Base-by-base conservation (phyloP, 768 basidiomycete species). In the Termitomyces sp. region DNA sequence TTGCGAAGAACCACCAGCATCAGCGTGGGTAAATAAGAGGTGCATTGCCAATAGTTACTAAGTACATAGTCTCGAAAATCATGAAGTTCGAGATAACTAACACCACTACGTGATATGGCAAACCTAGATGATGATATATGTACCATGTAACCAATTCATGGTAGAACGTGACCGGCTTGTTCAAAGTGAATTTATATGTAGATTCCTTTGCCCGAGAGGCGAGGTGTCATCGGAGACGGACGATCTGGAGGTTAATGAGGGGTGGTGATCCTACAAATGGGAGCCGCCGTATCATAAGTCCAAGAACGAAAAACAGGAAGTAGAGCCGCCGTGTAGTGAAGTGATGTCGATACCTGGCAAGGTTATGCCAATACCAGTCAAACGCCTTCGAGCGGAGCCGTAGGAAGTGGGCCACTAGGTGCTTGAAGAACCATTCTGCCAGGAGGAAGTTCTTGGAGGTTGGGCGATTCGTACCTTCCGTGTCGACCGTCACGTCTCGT, bases 201-300 rank as follows among this genome's bases (percentile, higher is more conserved):
- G n/a, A n/a, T n/a, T n/a, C n/a, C n/a, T n/a, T n/a, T n/a, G n/a
- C n/a, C n/a, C n/a, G n/a, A n/a, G n/a, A 48, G 23, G 22, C 2
- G 23, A 5, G 5, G 16, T 4, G 41, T 60, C 49, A 60, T 54
- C 56, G 36, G 16, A 60, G 29, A 15, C 59, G 58, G 23, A 65
- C 48, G 35, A 65, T 48, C 45, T 65, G 64, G 29, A 65, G 54
- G 52, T 65, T 65, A 33, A 65, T 38, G n/a, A 65, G 58, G 6
- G 64, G 64, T 16, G 60, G 64, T 9, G 64, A 63, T 20, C 62
- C 64, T 2, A 65, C 33, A 41, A 65, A 65, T 1, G 64, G 64
- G 6, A 65, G 56, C 25, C 64, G 52, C 10, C 64, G 63, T 32
- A 63, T 50, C 47, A 62, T 56, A 32, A 65, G 57, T 15, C 64